Conservation (phyloP, 192 early-diverging fungal genomes). For the Coemansia sp. region DNA sequence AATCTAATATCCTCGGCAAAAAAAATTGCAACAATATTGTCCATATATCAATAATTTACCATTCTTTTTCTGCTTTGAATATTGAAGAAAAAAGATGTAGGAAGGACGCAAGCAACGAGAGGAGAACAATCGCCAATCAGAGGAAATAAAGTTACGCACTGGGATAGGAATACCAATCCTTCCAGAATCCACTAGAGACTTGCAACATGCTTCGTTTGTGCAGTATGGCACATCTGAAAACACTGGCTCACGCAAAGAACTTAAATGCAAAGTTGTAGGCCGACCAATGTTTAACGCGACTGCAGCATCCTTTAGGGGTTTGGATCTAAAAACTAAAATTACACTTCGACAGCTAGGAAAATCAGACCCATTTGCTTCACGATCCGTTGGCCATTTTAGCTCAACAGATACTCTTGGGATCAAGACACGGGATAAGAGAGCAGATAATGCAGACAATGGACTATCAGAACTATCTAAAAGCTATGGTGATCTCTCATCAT, state of each 20-base stretch:
- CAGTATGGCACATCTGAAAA: constrained; percentile 37
- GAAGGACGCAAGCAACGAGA: constrained; percentile 62
- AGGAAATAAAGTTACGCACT: constrained; percentile 59
- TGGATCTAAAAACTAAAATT: constrained; percentile 10
- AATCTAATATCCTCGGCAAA: too few species aligned
- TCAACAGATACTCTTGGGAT: constrained; percentile 9
- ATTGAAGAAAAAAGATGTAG: neutral
- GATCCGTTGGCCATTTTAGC: constrained; percentile 7
- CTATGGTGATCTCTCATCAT: constrained; percentile 14
- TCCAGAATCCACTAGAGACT: constrained; percentile 56
- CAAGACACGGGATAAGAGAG: neutral
- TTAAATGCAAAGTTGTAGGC: neutral
- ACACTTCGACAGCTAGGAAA: constrained; percentile 8
- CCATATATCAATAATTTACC: too few species aligned
- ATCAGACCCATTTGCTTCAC: constrained; percentile 29
- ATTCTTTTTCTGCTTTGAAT: too few species aligned
- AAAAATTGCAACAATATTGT: too few species aligned
- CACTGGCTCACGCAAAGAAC: neutral
- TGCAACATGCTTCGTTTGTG: constrained; percentile 49
- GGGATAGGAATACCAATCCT: constrained; percentile 61
- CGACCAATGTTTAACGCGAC: constrained; percentile 12
- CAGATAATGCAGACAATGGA: neutral
- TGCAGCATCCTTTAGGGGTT: neutral
- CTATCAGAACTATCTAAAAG: neutral
- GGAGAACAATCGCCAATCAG: constrained; percentile 46